These are phyloP conservation scores for Trypanosoma lewisi DNA, from an alignment of 208 protist genomes.

Conservation along the genomic window DNA sequence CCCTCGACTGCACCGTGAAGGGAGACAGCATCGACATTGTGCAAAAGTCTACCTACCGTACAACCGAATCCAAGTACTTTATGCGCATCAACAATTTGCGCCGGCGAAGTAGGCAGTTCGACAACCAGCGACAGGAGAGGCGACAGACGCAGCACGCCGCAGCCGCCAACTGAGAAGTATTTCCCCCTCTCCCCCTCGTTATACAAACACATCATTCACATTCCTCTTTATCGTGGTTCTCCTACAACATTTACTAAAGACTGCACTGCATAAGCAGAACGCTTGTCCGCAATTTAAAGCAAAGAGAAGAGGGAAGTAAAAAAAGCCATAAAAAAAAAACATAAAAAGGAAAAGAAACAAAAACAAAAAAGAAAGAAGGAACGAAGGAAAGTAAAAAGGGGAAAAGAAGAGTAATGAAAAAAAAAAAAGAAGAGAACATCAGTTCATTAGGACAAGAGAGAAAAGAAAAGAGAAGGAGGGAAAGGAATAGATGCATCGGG, in stretches of 20 bases:
- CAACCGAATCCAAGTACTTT: slow-evolving; percentile 70
- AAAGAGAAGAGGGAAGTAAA: too few species aligned
- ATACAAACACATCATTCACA: neutral
- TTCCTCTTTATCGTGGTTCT: neutral
- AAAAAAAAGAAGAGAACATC: neutral
- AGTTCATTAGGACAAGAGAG: neutral
- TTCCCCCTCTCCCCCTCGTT: neutral
- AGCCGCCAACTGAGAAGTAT: slow-evolving; percentile 12
- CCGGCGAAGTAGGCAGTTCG: slow-evolving; percentile 42
- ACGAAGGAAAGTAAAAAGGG: neutral
- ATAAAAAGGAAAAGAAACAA: neutral
- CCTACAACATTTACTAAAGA: neutral
- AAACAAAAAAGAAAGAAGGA: slow-evolving; percentile 9
- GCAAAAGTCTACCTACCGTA: slow-evolving; percentile 64
- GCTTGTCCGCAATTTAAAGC: slow-evolving; percentile 1
- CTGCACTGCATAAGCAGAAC: slow-evolving; percentile 7
- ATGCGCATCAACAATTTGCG: slow-evolving; percentile 71
- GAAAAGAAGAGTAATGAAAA: neutral
- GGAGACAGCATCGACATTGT: slow-evolving; percentile 86
- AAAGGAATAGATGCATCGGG: slow-evolving; percentile 1
- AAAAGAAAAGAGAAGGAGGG: slow-evolving; percentile 7
- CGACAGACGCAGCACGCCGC: slow-evolving; percentile 13
- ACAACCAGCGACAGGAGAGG: slow-evolving; percentile 32
- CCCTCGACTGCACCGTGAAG: slow-evolving; percentile 80
- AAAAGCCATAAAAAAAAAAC: neutral